Conservation (phyloP, 805 yeast genomes). For the Zygosaccharomyces bisporus region DNA sequence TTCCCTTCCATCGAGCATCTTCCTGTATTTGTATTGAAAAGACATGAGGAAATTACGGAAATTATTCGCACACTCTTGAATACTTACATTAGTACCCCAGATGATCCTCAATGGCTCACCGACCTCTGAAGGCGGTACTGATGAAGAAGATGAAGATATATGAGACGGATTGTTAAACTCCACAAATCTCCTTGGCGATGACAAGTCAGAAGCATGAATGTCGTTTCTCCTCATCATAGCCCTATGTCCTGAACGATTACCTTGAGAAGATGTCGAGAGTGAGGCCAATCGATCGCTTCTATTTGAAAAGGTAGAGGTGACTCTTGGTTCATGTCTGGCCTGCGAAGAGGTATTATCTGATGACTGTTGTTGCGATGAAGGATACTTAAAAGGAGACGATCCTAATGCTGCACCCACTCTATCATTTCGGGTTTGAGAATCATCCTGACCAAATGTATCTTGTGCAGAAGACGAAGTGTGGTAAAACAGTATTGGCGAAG, state of each 20-base stretch:
- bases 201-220: conserved; percentile 64
- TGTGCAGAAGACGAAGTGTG: conserved; percentile 34
- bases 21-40: conserved; percentile 74
- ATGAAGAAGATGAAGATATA: conserved; percentile 29
- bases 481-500: conserved; percentile 36
- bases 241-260: conserved; percentile 40
- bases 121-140: conserved; percentile 36
- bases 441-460: conserved; percentile 29
- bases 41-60: conserved; percentile 82
- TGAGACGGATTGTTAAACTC: conserved; percentile 40
- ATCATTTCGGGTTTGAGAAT: conserved; percentile 15
- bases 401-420: conserved; percentile 28
- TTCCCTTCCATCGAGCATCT: conserved; percentile 39
- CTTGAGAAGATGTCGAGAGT: conserved; percentile 22
- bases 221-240: conserved; percentile 70
- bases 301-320: conserved; percentile 38
- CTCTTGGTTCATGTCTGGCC: conserved; percentile 22
- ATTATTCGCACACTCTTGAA: conserved; percentile 75
- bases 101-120: conserved; percentile 83
- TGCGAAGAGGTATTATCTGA: conserved; percentile 29
- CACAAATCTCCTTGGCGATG: conserved; percentile 69
- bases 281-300: conserved; percentile 43
- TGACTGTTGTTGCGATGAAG: conserved; percentile 35
- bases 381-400: conserved; percentile 46
- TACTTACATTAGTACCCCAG: conserved; percentile 98